Evolutionary conservation across 202 grass and related monocot species (phyloP), one percentile per base, ranked within the genome.

Genomic region (Carex arenaria): DNA sequence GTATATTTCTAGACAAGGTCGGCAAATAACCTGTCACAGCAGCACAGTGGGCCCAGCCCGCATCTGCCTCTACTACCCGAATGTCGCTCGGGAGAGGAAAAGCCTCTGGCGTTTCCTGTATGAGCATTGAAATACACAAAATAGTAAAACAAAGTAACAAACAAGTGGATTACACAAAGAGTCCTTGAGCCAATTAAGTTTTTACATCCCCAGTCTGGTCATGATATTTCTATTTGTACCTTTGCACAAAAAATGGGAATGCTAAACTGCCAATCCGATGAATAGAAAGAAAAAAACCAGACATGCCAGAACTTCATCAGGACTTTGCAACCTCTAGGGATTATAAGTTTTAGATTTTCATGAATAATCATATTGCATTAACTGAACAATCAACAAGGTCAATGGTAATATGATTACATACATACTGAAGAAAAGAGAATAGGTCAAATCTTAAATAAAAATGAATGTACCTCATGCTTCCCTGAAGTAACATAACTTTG

Each of bases 1-100:
- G 62, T 69, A 67, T 69, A 67, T 82, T 69, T 82, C 7, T 11
- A 32, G 51, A 55, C 62, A 67, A 72, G 64, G 34, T 30, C 49
- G 8, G 79, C 73, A 53, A 19, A 52, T 88, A 40, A 96, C 97
- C 93, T 83, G 97, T 99, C 83, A 94, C 87, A 45, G 93, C 91
- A 85, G 88, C 91, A 87, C 97, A 99, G 79, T 99, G 97, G 80
- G 97, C 93, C 97, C 97, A 99, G 38, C 97, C 97, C 64, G 93
- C 93, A 82, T 91, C 91, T 59, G 97, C 93, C 49, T 87, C 86
- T n/a, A 91, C 82, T 85, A 99, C 89, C 14, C 82, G 63, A 11
- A 90, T 87, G 42, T 87, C 90, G 53, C 86, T 92, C 79, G 97
- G 97, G 85, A 99, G 93, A 83, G 93, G 89, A 91, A 99, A 99